Conservation (phyloP, 1,139 yeast genomes). For the Candida freyschussii region DNA sequence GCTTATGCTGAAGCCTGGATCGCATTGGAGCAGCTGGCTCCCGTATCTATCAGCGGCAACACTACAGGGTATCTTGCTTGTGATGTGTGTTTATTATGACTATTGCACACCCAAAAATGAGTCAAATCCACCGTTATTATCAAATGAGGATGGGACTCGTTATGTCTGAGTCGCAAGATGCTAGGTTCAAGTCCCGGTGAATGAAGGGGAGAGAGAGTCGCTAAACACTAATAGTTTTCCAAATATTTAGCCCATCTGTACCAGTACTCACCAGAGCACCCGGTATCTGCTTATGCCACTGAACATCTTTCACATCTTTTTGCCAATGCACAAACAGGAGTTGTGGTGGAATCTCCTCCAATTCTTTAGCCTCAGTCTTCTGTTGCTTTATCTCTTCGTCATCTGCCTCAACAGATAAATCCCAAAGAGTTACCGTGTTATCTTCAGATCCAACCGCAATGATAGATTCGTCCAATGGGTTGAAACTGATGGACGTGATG, state of each 20-base stretch:
- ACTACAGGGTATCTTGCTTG: conserved; percentile 52
- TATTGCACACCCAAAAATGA: conserved; percentile 5
- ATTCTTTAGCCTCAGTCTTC: conserved; percentile 60
- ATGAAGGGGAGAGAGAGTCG: too few relatives aligned
- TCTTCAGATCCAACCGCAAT: conserved; percentile 96
- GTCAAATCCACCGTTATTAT: background rate
- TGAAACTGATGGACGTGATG: conserved; percentile 87
- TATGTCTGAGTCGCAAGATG: too few relatives aligned
- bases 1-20: conserved; percentile 64
- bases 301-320: conserved; percentile 92
- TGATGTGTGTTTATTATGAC: conserved; percentile 47
- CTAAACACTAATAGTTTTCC: conserved; percentile 96
- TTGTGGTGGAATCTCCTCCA: conserved; percentile 93
- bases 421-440: conserved; percentile 96
- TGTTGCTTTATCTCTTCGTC: conserved; percentile 89
- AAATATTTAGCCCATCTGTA: conserved; percentile 86
- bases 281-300: conserved; percentile 97
- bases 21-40: conserved; percentile 86
- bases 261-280: conserved; percentile 95
- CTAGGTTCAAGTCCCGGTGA: too few relatives aligned
- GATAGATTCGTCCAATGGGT: conserved; percentile 92
- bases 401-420: conserved; percentile 93
- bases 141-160: background rate
- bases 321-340: conserved; percentile 97
- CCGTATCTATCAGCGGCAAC: conserved; percentile 72